Conservation (phyloP, 768 basidiomycete genomes). For the Lactarius indigo region DNA sequence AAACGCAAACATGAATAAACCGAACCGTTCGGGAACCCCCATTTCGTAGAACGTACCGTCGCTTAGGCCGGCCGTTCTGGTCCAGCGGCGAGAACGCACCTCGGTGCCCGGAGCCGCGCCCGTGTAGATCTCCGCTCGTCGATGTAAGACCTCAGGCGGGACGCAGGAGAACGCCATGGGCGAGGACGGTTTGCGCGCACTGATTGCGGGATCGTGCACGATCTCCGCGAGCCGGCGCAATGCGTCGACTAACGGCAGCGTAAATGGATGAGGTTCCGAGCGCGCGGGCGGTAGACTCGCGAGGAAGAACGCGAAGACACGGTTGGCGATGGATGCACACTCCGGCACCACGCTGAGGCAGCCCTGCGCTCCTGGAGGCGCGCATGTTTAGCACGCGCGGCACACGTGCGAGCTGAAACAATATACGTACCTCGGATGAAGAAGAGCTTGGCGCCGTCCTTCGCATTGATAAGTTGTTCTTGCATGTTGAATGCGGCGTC, state of each 20-base stretch:
- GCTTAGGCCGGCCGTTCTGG: slow-evolving; percentile 21
- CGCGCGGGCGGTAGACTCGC: slow-evolving; percentile 17
- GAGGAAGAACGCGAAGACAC: slow-evolving; percentile 28
- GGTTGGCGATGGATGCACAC: slow-evolving; percentile 27
- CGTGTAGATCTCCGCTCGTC: slow-evolving; percentile 1
- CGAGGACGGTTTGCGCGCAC: slow-evolving; percentile 8
- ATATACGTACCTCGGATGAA: slow-evolving; percentile 18
- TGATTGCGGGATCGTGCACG: slow-evolving; percentile 8
- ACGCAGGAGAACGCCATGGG: slow-evolving; percentile 26
- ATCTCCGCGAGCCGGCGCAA: slow-evolving; percentile 16
- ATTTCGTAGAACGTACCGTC: slow-evolving; percentile 15
- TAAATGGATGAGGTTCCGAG: slow-evolving; percentile 3
- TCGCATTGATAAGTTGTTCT: slow-evolving; percentile 22
- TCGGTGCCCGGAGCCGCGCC: slow-evolving; percentile 16
- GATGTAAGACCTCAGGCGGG: not conserved
- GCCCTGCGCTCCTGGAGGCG: slow-evolving; percentile 19
- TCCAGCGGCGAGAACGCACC: slow-evolving; percentile 23
- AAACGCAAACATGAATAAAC: not conserved
- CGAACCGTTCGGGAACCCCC: not conserved
- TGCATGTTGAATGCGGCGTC: slow-evolving; percentile 16
- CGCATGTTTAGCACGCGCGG: slow-evolving; percentile 1
- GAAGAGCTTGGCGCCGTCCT: slow-evolving; percentile 24
- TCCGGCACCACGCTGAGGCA: slow-evolving; percentile 25
- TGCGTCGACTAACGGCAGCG: slow-evolving; percentile 6
- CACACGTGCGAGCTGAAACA: not conserved